A percentile compares a stretch with the other conserved stretches of the same genome.
Evolutionary conservation across 176 grass and related monocot genomes (phyloP).

Genomic region (Neostapfia colusana): DNA sequence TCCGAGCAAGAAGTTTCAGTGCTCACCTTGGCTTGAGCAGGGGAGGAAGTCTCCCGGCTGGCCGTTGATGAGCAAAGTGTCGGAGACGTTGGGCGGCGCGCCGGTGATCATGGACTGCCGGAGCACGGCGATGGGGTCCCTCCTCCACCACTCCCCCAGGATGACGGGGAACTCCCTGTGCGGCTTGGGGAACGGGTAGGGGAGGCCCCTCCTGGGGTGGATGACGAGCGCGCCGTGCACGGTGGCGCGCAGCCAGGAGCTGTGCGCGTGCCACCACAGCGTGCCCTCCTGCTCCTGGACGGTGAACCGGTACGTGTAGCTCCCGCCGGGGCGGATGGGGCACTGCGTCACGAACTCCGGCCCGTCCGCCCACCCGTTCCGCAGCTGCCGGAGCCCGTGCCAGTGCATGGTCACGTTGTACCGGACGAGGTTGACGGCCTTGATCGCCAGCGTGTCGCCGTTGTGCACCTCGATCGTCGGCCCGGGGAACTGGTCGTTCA

Average conservation of each 20-base stretch:
- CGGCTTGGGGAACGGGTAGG: slow-evolving; percentile 72
- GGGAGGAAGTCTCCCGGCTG: slow-evolving; percentile 71
- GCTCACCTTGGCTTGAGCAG: slow-evolving; percentile 72
- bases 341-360: slow-evolving; percentile 70
- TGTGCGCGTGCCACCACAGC: slow-evolving; percentile 93
- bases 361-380: slow-evolving; percentile 70
- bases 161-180: slow-evolving; percentile 61
- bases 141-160: slow-evolving; percentile 87
- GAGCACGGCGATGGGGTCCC: slow-evolving; percentile 66
- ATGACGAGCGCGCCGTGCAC: slow-evolving; percentile 86
- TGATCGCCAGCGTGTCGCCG: slow-evolving; percentile 80
- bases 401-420: slow-evolving; percentile 97
- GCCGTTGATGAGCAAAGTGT: slow-evolving; percentile 78
- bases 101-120: slow-evolving; percentile 66
- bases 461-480: slow-evolving; percentile 63
- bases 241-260: slow-evolving; percentile 80
- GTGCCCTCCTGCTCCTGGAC: slow-evolving; percentile 72
- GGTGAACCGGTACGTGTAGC: slow-evolving; percentile 80
- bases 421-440: slow-evolving; percentile 66
- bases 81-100: slow-evolving; percentile 78
- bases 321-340: slow-evolving; percentile 61
- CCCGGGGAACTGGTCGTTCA: slow-evolving; percentile 79
- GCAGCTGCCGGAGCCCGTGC: slow-evolving; percentile 71
- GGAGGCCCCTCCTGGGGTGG: slow-evolving; percentile 51
- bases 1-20: neutral